Evolutionary conservation across 202 grass and related monocot species (phyloP).

Genomic region (Schoenoplectus triqueter): DNA sequence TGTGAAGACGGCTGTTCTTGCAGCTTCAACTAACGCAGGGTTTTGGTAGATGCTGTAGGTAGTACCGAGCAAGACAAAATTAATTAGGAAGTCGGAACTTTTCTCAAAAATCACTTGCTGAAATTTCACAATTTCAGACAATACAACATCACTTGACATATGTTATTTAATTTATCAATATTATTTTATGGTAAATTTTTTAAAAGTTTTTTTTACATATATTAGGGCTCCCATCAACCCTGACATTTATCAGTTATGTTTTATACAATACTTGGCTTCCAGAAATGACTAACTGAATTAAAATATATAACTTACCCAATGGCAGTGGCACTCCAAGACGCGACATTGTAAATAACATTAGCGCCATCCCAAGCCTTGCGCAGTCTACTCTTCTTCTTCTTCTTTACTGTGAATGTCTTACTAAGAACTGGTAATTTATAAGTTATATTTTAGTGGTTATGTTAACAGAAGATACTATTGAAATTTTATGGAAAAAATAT

Average conservation of each 20-base stretch:
- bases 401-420: slow-evolving; percentile 71
- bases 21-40: slow-evolving; percentile 55
- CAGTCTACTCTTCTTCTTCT: slow-evolving; percentile 75
- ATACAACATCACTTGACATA: no score
- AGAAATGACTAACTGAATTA: slow-evolving; percentile 17
- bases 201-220: no score
- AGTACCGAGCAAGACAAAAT: slow-evolving; percentile 20
- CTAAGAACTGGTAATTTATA: slow-evolving; percentile 52
- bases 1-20: slow-evolving; percentile 50
- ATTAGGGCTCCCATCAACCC: no score
- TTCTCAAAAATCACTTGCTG: slow-evolving; percentile 2
- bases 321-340: slow-evolving; percentile 93
- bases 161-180: no score
- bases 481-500: background rate
- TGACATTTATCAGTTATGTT: no score
- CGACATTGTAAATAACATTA: slow-evolving; percentile 76
- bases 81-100: background rate
- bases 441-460: slow-evolving; percentile 2
- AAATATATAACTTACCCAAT: slow-evolving; percentile 57
- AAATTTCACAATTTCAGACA: no score
- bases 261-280: background rate
- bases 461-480: background rate
- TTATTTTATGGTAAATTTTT: no score
- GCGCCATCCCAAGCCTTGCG: slow-evolving; percentile 85
- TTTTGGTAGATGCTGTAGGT: slow-evolving; percentile 70